Base-by-base conservation (phyloP, 305 asterid species). In the Euphrasia arctica region DNA sequence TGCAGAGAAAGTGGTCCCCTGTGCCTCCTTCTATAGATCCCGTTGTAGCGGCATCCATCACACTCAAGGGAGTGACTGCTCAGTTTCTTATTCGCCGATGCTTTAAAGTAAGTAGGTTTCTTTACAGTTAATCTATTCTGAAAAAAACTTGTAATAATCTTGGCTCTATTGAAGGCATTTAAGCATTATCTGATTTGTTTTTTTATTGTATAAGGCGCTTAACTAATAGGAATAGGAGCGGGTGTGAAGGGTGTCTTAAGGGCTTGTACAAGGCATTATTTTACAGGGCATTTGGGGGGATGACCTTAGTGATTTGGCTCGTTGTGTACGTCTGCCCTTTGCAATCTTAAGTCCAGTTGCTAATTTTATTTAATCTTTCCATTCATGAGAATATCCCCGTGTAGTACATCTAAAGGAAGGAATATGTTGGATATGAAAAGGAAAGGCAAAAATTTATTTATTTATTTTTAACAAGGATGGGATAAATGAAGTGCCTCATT, bases 61-160 rank as follows among this genome's bases (percentile, higher is more conserved):
- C 87, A 73, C 87, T 85, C 58, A 92, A 92, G 75, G 98, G 98
- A 71, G 84, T 92, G 96, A 92, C 96, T 2, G 83, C 88, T 47
- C 89, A 85, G 65, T 72, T 71, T 78, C 89, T 92, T 48, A 68
- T 92, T 55, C 91, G 89, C 13, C 83, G 79, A 49, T 89, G 97
- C 81, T 89, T 92, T 81, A 87, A 78, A 72, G 97, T 83, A 75
- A 32, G 36, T 32, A 32, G 36, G 36, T 32, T 32, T 32, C 5
- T 32, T 32, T 3, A 4, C 5, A 3, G 36, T 32, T 32, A 32
- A 34, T 1, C 1, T 8, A 34, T 5, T 34, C 42, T 34, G 42
- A 34, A 34, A 4, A 32, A 32, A 34, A 5, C 42, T 5, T 5
- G 9, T 5, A 34, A 25, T 25, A 25, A 25, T 25, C 27, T 25